These are phyloP conservation scores for Mucor circinelloides DNA, from an alignment of 371 early-diverging fungal species.

Conservation along the genomic window DNA sequence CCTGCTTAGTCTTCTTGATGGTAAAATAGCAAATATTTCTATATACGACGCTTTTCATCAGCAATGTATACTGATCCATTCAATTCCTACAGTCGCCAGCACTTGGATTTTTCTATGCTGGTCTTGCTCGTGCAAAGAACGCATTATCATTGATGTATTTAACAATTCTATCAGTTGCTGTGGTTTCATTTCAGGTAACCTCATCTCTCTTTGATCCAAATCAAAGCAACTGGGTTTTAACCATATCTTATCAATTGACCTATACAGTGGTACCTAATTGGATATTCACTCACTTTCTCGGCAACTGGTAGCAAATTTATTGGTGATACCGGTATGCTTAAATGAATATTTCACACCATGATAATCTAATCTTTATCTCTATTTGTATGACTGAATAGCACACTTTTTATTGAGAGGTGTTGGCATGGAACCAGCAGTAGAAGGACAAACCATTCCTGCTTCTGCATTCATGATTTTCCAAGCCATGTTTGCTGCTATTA, in stretches of 20 bases:
- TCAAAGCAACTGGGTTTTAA: not conserved
- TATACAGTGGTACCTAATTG: slow-evolving; percentile 82
- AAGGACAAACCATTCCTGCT: slow-evolving; percentile 56
- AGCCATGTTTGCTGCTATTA: slow-evolving; percentile 72
- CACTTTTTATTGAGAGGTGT: slow-evolving; percentile 50
- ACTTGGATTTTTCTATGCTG: slow-evolving; percentile 82
- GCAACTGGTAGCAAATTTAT: slow-evolving; percentile 71
- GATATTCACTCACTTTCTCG: slow-evolving; percentile 81
- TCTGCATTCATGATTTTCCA: slow-evolving; percentile 73
- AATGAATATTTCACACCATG: not conserved
- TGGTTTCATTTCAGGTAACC: slow-evolving; percentile 75
- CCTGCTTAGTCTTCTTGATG: slow-evolving; percentile 50
- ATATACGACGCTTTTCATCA: not conserved
- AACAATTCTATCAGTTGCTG: slow-evolving; percentile 77
- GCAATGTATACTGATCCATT: not conserved
- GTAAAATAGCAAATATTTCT: slow-evolving; percentile 19
- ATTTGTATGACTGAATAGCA: slow-evolving; percentile 9
- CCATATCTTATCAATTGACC: slow-evolving; percentile 1
- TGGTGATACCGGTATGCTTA: slow-evolving; percentile 65
- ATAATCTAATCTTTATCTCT: not conserved
- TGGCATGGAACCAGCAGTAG: slow-evolving; percentile 36
- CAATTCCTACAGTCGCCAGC: slow-evolving; percentile 59
- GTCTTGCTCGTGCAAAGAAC: slow-evolving; percentile 79
- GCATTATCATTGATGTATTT: slow-evolving; percentile 82
- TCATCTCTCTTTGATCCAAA: not conserved